phyloP scores from a whole-genome alignment of 2,329 filamentous ascomycete genomes.

The Cytospora paraplurivora region DNA sequence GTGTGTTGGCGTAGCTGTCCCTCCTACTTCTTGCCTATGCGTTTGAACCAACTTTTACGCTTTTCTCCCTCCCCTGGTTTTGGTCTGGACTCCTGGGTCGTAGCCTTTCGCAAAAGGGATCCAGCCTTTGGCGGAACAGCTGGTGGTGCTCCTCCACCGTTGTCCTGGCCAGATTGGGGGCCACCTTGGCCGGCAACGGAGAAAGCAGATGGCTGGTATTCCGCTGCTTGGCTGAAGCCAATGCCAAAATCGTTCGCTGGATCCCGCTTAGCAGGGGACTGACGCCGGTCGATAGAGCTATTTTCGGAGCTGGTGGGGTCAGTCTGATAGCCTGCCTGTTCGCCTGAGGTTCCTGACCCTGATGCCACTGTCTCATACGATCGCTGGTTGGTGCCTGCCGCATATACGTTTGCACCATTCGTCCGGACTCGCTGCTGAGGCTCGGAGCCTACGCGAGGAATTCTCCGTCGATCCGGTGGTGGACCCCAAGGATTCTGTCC shows the following conservation, averaged over 20 bases:
- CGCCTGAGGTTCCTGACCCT: slow-evolving; percentile 70
- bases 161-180: slow-evolving; percentile 30
- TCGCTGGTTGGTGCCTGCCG: slow-evolving; percentile 66
- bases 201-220: slow-evolving; percentile 47
- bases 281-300: slow-evolving; percentile 79
- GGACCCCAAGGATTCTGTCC: slow-evolving; percentile 25
- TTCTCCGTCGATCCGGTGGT: slow-evolving; percentile 35
- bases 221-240: slow-evolving; percentile 49
- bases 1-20: not conserved
- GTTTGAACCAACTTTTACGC: slow-evolving; percentile 87
- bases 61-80: slow-evolving; percentile 59
- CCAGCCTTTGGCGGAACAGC: slow-evolving; percentile 40
- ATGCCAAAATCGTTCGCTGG: slow-evolving; percentile 68
- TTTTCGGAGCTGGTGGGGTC: slow-evolving; percentile 89
- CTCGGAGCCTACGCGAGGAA: slow-evolving; percentile 51
- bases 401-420: slow-evolving; percentile 51
- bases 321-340: slow-evolving; percentile 78
- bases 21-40: slow-evolving; percentile 65
- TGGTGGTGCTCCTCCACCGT: slow-evolving; percentile 32
- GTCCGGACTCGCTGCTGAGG: slow-evolving; percentile 46
- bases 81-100: slow-evolving; percentile 27
- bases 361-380: slow-evolving; percentile 88
- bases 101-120: slow-evolving; percentile 34
- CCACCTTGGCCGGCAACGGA: slow-evolving; percentile 36
- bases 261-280: slow-evolving; percentile 58